Evolutionary conservation across 176 grass and related monocot genomes (phyloP), one percentile per base, ranked within the genome.

Genomic region (Hordeum vulgare): DNA sequence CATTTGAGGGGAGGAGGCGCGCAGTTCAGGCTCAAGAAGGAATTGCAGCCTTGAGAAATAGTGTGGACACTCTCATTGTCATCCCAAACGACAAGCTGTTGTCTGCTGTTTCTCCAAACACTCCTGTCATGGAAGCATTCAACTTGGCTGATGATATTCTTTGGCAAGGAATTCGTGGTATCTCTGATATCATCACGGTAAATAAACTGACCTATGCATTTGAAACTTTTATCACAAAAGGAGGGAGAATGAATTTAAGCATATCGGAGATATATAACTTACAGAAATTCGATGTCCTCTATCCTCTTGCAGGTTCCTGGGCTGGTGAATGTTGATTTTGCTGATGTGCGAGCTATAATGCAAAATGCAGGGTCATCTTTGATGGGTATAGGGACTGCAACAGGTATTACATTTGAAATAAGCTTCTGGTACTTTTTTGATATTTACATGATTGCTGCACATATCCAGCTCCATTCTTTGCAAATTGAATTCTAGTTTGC

Each of bases 381-480:
- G 85, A 98, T 98, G 96, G 96, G 96, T 76, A 98, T 98, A 84
- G 96, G 96, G 51, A 95, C 85, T 77, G 96, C 91, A 80, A 95
- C 96, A 90, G 96, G 96, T 98, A 86, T 85, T 42, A 10, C 17
- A 85, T 72, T 60, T 63, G 70, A 13, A 68, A 70, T 74, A 70
- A 28, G 3, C 54, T 76, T 57, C 14, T 74, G n/a, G 17, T 44
- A 4, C 17, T 35, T 49, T 44, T 10, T 41, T 29, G 23, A 31
- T 14, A 58, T 81, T 26, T 41, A 57, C n/a, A 82, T 60, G 47
- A 69, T 64, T 69, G 29, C 33, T 28, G 21, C 47, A 27, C 0
- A 51, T 39, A 81, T 74, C 45, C 11, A 28, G 39, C 65, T 47
- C 66, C 9, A 21, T 66, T 61, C 14, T 36, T 45, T 66, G 26